A percentile compares a stretch with the other conserved stretches of the same genome.
phyloP scores from a whole-genome alignment of 2,329 filamentous ascomycete genomes.

The Truncatella angustata region DNA sequence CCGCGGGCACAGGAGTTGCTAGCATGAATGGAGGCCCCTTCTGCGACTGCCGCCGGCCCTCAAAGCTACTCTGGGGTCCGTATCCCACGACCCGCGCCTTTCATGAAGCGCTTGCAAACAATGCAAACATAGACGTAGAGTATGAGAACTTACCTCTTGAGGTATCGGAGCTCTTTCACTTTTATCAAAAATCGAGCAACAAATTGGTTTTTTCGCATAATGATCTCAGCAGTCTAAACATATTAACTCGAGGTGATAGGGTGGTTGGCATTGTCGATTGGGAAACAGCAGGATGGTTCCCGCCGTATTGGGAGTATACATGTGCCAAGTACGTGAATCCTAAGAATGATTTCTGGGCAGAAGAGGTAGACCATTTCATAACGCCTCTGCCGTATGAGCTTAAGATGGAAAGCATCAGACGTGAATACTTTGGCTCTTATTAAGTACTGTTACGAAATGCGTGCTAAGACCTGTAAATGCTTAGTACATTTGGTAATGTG shows the following conservation, averaged over 20 bases:
- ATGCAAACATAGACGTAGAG: background rate
- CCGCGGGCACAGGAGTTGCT: slow-evolving; percentile 14
- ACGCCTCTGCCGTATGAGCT: slow-evolving; percentile 14
- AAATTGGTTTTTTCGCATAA: slow-evolving; percentile 17
- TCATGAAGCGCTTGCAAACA: slow-evolving; percentile 26
- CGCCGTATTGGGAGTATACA: slow-evolving; percentile 20
- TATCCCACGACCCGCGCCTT: slow-evolving; percentile 31
- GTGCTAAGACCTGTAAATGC: no score
- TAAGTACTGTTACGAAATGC: no score
- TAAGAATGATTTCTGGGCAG: slow-evolving; percentile 14
- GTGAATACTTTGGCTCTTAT: slow-evolving; percentile 17
- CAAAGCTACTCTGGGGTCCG: slow-evolving; percentile 24
- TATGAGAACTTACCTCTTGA: background rate
- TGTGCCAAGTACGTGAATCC: slow-evolving; percentile 16
- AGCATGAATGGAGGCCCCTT: slow-evolving; percentile 27
- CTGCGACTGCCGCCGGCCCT: slow-evolving; percentile 25
- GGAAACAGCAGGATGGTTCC: slow-evolving; percentile 15
- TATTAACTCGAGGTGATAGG: slow-evolving; percentile 24
- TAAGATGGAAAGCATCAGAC: slow-evolving; percentile 17
- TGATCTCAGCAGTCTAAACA: slow-evolving; percentile 27
- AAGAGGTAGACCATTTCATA: slow-evolving; percentile 16
- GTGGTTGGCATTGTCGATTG: slow-evolving; percentile 23
- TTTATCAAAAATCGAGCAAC: slow-evolving; percentile 16
- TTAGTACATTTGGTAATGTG: no score
- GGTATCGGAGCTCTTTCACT: slow-evolving; percentile 15